phyloP scores from a whole-genome alignment of 345 rosid species.

The Arabis alpina region DNA sequence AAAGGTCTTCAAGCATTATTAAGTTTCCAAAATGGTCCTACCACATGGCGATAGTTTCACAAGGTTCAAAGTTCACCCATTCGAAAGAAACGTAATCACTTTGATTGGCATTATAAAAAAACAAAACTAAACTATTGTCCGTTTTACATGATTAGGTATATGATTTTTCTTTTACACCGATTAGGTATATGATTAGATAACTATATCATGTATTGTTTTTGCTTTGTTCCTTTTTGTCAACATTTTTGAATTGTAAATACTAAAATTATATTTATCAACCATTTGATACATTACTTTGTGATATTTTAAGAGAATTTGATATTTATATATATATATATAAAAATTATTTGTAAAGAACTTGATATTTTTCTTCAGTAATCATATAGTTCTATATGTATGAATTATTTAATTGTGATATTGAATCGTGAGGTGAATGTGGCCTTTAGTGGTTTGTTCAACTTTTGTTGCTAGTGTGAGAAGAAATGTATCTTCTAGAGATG shows the following conservation, averaged over 20 bases:
- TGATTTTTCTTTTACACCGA: constrained; percentile 15
- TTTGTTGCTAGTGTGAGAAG: not conserved
- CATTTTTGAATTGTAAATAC: not conserved
- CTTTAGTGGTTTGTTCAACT: not conserved
- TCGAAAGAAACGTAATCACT: constrained; percentile 27
- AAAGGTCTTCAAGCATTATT: constrained; percentile 23
- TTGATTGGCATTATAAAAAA: constrained; percentile 16
- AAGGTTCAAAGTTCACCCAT: constrained; percentile 30
- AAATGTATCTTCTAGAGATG: not conserved
- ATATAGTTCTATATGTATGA: not conserved
- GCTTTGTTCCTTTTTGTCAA: not conserved
- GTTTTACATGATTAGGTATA: constrained; percentile 7
- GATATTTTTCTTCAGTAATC: not conserved
- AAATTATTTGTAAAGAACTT: too few relatives aligned
- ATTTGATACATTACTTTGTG: not conserved
- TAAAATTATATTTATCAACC: not conserved
- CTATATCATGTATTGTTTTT: not conserved
- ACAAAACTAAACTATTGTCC: constrained; percentile 13
- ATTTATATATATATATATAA: too few relatives aligned
- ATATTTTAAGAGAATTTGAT: not conserved
- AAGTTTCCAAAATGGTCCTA: constrained; percentile 34
- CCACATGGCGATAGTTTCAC: constrained; percentile 36
- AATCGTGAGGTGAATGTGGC: not conserved
- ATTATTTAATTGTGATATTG: not conserved
- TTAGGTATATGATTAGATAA: constrained; percentile 24